A percentile compares a stretch with the other conserved stretches of the same genome.
Evolutionary conservation across 441 rosid species (phyloP).

Genomic region (Gossypium trilobum): DNA sequence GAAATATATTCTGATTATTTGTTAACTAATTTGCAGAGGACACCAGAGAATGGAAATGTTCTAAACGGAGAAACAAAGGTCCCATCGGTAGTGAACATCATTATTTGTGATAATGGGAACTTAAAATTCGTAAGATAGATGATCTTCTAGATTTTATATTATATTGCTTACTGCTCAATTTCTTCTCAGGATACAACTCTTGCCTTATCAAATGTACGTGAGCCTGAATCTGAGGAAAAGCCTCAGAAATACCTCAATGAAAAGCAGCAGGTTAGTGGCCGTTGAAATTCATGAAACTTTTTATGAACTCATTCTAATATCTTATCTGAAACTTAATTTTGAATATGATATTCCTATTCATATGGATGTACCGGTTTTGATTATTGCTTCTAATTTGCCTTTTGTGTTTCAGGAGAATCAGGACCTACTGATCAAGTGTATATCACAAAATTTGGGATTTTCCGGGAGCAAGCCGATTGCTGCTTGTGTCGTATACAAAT

Average conservation of each 20-base stretch:
- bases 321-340: slow-evolving; percentile 13
- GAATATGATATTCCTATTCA: slow-evolving; percentile 5
- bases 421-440: slow-evolving; percentile 55
- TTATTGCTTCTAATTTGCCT: slow-evolving; percentile 11
- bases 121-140: background rate
- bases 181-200: slow-evolving; percentile 31
- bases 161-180: slow-evolving; percentile 15
- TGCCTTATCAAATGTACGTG: slow-evolving; percentile 27
- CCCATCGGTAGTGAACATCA: slow-evolving; percentile 39
- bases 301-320: slow-evolving; percentile 6
- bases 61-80: slow-evolving; percentile 47
- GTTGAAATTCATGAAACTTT: background rate
- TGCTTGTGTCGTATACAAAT: slow-evolving; percentile 69
- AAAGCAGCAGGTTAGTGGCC: slow-evolving; percentile 53
- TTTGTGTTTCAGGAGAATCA: slow-evolving; percentile 47
- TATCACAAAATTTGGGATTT: slow-evolving; percentile 65
- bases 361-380: slow-evolving; percentile 12
- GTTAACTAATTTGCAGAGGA: slow-evolving; percentile 33
- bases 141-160: slow-evolving; percentile 13
- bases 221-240: slow-evolving; percentile 57
- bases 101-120: slow-evolving; percentile 8
- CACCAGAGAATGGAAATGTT: slow-evolving; percentile 43
- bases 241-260: slow-evolving; percentile 64
- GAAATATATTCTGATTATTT: slow-evolving; percentile 22
- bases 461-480: slow-evolving; percentile 71